phyloP scores from a whole-genome alignment of 176 grass and related monocot genomes.

The Areca catechu region DNA sequence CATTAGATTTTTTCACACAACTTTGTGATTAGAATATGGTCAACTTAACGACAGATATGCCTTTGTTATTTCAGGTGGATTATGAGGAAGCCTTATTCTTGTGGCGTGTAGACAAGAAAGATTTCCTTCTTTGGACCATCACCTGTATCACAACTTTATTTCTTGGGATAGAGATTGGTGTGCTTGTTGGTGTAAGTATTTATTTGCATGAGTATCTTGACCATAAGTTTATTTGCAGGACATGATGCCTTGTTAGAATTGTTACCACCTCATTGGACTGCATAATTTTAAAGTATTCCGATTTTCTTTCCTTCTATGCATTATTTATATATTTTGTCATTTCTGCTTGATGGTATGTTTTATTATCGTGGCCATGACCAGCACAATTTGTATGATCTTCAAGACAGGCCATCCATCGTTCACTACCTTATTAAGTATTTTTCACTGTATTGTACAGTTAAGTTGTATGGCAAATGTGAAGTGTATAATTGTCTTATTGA shows the following conservation, averaged over 20 bases:
- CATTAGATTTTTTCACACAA: too few species aligned
- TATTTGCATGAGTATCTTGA: too few species aligned
- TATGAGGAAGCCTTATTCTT: slow-evolving; percentile 86
- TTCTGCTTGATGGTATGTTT: too few species aligned
- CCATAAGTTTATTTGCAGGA: too few species aligned
- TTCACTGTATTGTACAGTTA: too few species aligned
- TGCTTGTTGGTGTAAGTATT: slow-evolving; percentile 72
- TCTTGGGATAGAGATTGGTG: slow-evolving; percentile 93
- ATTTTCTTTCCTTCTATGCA: neutral
- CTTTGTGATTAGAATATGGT: neutral
- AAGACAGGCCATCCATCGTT: too few species aligned
- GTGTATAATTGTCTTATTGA: too few species aligned
- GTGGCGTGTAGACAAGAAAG: slow-evolving; percentile 86
- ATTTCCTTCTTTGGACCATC: slow-evolving; percentile 92
- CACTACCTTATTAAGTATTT: too few species aligned
- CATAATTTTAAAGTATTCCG: neutral
- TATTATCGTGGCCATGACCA: too few species aligned
- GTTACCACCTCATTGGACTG: neutral
- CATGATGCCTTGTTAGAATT: neutral
- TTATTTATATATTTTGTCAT: too few species aligned
- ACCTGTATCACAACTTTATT: slow-evolving; percentile 69
- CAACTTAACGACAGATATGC: neutral
- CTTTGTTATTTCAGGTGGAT: slow-evolving; percentile 60
- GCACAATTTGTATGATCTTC: too few species aligned
- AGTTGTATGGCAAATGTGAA: too few species aligned